Evolutionary conservation across 2,329 filamentous ascomycete genomes (phyloP), one percentile per base, ranked within the genome.

Genomic region (Beauveria australis): DNA sequence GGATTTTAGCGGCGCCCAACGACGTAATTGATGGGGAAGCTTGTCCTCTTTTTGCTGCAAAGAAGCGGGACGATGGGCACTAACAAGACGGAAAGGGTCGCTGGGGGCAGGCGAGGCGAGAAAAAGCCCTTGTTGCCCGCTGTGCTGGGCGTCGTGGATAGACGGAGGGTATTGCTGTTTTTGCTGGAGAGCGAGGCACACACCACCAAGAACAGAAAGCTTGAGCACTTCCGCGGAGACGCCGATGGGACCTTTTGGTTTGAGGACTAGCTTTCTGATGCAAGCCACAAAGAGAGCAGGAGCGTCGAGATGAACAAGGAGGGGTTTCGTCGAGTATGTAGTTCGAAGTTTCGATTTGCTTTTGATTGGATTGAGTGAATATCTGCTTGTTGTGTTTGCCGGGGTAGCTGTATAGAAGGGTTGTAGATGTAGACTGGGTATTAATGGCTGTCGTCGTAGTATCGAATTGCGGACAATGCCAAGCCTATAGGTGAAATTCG

Each of bases 21-120:
- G 58, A 60, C 58, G 58, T 60, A 60, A 60, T 60, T 37, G 58
- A 60, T 54, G 58, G 49, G 26, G 48, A 33, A 40, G 56, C 56
- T 59, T 53, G 47, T 53, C 57, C 41, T 60, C 30, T 46, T 52
- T 53, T 22, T 19, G 14, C 47, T 44, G 57, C 40, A 12, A 47
- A 41, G 57, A 60, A 60, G 57, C 49, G 48, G 49, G 49, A 53
- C 57, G 53, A 53, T 40, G 49, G 41, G 57, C 57, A 49, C 57
- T 53, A 60, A 48, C 28, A 40, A 14, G 48, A 28, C 37, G 41
- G 48, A 53, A 60, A 48, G 49, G 57, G 30, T 59, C 48, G 40
- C 26, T 37, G 37, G 19, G 48, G 48, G 19, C 41, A 60, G 48
- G 57, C 56, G 47, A 52, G 56, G 33, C 55, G 55, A 43, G 46